Evolutionary conservation across 345 rosid genomes (phyloP), one percentile per base, ranked within the genome.

Genomic region (Brassica rapa): DNA sequence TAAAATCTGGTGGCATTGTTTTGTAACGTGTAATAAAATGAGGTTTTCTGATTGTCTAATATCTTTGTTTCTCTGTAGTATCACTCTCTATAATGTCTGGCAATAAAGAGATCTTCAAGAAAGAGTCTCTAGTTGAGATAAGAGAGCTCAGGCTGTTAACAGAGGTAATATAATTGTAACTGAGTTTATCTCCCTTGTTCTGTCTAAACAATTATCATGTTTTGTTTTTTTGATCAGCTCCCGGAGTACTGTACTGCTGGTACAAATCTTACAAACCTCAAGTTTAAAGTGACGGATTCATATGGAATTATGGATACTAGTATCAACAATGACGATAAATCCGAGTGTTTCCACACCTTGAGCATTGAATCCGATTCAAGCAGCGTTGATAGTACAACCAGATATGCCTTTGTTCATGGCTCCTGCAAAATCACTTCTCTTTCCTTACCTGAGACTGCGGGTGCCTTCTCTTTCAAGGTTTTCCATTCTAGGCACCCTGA

Each of bases 271-370:
- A 80, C 79, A 80, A 73, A 85, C 78, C 29, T 87, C 8, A 66
- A 68, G 8, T 91, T 91, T 27, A 25, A 25, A 25, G 29, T 25
- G 29, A 25, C 29, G 29, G 29, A 25, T 25, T 25, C 29, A 25
- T 25, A 76, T 24, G 96, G 89, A 49, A 39, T 23, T 16, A 27
- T 84, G 53, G 96, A 89, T 78, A 61, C 62, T 24, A 73, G 70
- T 33, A 72, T 89, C 68, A 87, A 91, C 60, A 71, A 88, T 67
- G 88, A 86, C 8, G 89, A 85, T 37, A 72, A 81, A 71, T 24
- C 43, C 5, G 81, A 81, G 8, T 77, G 72, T 19, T 82, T 53
- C 70, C 91, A 88, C 83, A 84, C 83, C 1, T 84, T 91, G 49
- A 62, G 39, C 21, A 39, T 89, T 64, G 84, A 77, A 68, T 82